Evolutionary conservation across 1,139 yeast species (phyloP).

Genomic region (Protomyces macrosporus): DNA sequence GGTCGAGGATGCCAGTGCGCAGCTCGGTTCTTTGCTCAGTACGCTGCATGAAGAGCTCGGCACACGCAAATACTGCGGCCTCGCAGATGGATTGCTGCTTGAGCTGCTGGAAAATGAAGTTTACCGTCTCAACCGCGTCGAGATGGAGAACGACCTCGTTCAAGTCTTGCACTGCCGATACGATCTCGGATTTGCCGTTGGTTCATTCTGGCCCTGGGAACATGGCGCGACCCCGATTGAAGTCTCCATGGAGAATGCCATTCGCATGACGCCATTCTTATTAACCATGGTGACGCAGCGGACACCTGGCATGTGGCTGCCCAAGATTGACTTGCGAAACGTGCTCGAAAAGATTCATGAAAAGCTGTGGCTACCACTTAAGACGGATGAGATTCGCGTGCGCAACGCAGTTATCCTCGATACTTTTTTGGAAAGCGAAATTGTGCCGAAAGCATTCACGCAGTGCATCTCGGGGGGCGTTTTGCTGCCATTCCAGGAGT

Average conservation of each 20-base stretch:
- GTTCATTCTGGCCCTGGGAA: conserved; percentile 56
- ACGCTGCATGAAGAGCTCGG: conserved; percentile 75
- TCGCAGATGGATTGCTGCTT: conserved; percentile 59
- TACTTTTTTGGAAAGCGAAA: conserved; percentile 45
- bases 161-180: conserved; percentile 76
- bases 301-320: conserved; percentile 49
- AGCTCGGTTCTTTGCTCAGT: conserved; percentile 35
- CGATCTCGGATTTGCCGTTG: conserved; percentile 59
- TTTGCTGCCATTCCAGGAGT: background rate
- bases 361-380: conserved; percentile 49
- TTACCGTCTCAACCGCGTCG: conserved; percentile 44
- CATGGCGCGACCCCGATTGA: conserved; percentile 53
- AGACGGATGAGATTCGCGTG: conserved; percentile 37
- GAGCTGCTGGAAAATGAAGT: conserved; percentile 55
- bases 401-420: conserved; percentile 45
- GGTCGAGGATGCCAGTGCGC: conserved; percentile 32
- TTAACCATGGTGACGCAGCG: conserved; percentile 56
- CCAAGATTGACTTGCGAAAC: conserved; percentile 62
- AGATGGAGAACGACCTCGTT: conserved; percentile 55
- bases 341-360: conserved; percentile 69
- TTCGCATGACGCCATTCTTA: conserved; percentile 55
- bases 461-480: conserved; percentile 1
- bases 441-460: conserved; percentile 4
- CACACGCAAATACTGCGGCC: conserved; percentile 59
- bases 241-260: conserved; percentile 50